Evolutionary conservation across 2,329 filamentous ascomycete genomes (phyloP).

Genomic region (Penicillium sp.): DNA sequence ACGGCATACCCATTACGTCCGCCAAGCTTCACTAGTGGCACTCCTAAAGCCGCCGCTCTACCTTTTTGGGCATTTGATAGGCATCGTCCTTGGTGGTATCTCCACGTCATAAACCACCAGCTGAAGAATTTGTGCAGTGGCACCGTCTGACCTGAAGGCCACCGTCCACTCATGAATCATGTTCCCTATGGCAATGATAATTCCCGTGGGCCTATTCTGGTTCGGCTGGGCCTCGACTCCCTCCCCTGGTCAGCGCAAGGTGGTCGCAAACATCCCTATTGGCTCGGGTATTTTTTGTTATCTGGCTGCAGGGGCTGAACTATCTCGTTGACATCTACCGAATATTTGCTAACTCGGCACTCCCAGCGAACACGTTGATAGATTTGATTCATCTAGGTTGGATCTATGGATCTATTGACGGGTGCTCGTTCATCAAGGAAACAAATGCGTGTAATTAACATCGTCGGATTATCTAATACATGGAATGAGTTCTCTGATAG

Average conservation of each 20-base stretch:
- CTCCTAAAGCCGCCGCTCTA: background rate
- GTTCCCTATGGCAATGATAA: conserved; percentile 38
- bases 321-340: conserved; percentile 46
- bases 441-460: background rate
- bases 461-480: background rate
- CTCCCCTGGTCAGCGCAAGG: conserved; percentile 46
- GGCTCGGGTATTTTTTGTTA: conserved; percentile 46
- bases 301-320: conserved; percentile 43
- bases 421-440: background rate
- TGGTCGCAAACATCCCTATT: conserved; percentile 45
- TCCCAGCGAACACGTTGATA: conserved; percentile 38
- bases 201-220: conserved; percentile 51
- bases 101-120: background rate
- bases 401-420: background rate
- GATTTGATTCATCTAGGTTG: too few relatives aligned
- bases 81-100: background rate
- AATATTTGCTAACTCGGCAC: conserved; percentile 41
- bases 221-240: conserved; percentile 50
- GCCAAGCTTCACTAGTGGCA: conserved; percentile 2
- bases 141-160: conserved; percentile 41
- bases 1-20: conserved; percentile 34
- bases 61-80: background rate
- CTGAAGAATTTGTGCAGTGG: background rate
- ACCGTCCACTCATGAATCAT: conserved; percentile 47
- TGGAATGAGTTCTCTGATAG: background rate